These are phyloP conservation scores for California macrophylla DNA, from an alignment of 441 rosid species.

Conservation along the genomic window DNA sequence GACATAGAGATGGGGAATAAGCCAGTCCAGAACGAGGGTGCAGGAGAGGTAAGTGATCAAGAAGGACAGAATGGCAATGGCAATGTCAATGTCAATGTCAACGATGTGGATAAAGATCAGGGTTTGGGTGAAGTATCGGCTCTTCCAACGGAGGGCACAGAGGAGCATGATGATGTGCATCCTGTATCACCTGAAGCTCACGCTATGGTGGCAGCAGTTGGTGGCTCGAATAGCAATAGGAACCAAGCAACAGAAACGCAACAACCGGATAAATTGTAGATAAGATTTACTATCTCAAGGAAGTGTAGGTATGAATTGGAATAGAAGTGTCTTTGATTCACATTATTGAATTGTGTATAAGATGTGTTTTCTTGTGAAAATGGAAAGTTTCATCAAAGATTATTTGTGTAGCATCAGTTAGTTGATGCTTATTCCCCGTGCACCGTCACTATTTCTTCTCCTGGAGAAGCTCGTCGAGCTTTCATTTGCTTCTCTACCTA, in stretches of 20 bases:
- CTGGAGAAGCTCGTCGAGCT: too few species aligned
- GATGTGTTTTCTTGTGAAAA: too few species aligned
- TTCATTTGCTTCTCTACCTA: too few species aligned
- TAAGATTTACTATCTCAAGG: not conserved
- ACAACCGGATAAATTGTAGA: not conserved
- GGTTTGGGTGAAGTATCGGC: slow-evolving; percentile 64
- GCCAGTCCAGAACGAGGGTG: slow-evolving; percentile 66
- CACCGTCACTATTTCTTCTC: too few species aligned
- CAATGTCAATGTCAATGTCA: not conserved
- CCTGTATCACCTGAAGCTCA: slow-evolving; percentile 90
- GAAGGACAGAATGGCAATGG: not conserved
- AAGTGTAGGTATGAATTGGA: not conserved
- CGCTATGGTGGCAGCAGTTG: slow-evolving; percentile 39
- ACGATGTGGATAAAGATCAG: slow-evolving; percentile 52
- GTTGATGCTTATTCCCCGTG: too few species aligned
- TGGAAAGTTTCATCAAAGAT: too few species aligned
- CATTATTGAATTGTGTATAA: not conserved
- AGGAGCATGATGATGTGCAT: slow-evolving; percentile 17
- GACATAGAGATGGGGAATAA: slow-evolving; percentile 87
- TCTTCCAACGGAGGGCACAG: slow-evolving; percentile 19
- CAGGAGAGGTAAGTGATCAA: not conserved
- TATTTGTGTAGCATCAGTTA: too few species aligned
- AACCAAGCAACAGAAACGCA: slow-evolving; percentile 27
- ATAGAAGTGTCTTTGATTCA: not conserved
- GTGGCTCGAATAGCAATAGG: slow-evolving; percentile 39